phyloP scores from a whole-genome alignment of 1,139 yeast species.

The Pichia sp. region DNA sequence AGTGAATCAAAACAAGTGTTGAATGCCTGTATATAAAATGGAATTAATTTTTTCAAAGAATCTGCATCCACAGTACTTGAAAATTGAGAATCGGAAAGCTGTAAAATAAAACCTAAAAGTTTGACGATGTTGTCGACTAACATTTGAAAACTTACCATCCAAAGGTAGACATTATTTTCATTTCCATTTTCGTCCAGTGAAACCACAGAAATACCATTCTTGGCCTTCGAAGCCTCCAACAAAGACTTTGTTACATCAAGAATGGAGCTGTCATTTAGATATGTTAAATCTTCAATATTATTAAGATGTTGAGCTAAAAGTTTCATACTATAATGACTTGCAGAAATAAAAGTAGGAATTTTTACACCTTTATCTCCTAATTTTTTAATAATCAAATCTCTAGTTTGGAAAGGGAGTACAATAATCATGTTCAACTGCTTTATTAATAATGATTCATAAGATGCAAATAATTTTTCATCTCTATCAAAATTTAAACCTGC shows the following conservation, averaged over 20 bases:
- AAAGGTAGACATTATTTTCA: constrained; percentile 26
- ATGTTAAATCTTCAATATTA: constrained; percentile 30
- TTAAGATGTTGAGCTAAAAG: constrained; percentile 36
- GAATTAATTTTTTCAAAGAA: constrained; percentile 39
- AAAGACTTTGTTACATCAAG: constrained; percentile 34
- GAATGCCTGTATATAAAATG: constrained; percentile 38
- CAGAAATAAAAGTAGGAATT: constrained; percentile 59
- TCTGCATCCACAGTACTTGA: constrained; percentile 24
- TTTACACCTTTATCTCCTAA: constrained; percentile 27
- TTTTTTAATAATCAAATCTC: constrained; percentile 42
- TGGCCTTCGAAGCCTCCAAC: constrained; percentile 32
- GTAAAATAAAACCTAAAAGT: constrained; percentile 25
- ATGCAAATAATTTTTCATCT: constrained; percentile 22
- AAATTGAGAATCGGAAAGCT: constrained; percentile 23
- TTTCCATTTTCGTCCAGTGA: constrained; percentile 4
- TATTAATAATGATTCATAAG: constrained; percentile 41
- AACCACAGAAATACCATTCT: constrained; percentile 8
- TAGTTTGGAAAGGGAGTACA: constrained; percentile 53
- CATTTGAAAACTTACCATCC: constrained; percentile 38
- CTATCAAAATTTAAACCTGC: constrained; percentile 29
- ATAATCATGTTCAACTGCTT: constrained; percentile 49
- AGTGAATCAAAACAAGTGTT: constrained; percentile 35
- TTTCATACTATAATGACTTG: constrained; percentile 47
- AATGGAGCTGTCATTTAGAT: constrained; percentile 44
- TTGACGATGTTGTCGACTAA: constrained; percentile 23